Conservation (phyloP, 805 yeast genomes). For the Pichia membranifaciens region DNA sequence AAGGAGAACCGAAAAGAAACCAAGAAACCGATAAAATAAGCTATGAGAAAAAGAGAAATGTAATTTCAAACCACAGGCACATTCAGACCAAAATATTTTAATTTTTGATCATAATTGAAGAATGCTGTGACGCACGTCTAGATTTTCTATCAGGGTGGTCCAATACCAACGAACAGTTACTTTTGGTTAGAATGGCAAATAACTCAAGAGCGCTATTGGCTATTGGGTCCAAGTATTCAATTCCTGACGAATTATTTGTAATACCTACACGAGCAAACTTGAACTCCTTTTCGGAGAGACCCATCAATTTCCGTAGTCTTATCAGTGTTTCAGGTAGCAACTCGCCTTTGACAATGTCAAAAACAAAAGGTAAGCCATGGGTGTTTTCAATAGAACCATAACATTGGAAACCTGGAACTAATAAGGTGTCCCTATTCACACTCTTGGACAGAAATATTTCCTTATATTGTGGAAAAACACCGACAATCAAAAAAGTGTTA, state of each 20-base stretch:
- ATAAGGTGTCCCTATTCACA: slow-evolving; percentile 22
- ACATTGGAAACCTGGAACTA: slow-evolving; percentile 71
- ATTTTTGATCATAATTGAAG: slow-evolving; percentile 54
- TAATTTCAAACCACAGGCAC: not conserved
- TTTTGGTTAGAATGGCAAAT: slow-evolving; percentile 35
- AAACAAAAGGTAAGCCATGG: slow-evolving; percentile 85
- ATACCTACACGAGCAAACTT: slow-evolving; percentile 66
- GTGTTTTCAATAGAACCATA: slow-evolving; percentile 56
- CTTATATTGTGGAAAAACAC: slow-evolving; percentile 36
- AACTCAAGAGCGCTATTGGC: slow-evolving; percentile 52
- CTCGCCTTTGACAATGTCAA: slow-evolving; percentile 67
- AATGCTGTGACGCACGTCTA: slow-evolving; percentile 46
- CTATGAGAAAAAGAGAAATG: not conserved
- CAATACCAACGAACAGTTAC: slow-evolving; percentile 49
- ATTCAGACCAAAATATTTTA: slow-evolving; percentile 8
- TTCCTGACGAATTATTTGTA: slow-evolving; percentile 32
- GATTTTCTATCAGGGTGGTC: slow-evolving; percentile 83
- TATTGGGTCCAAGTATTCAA: slow-evolving; percentile 38
- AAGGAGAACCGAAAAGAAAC: not conserved
- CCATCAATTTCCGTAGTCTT: slow-evolving; percentile 64
- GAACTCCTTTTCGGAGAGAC: slow-evolving; percentile 75
- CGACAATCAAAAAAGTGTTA: slow-evolving; percentile 42
- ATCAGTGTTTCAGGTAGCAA: slow-evolving; percentile 52
- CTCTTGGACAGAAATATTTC: slow-evolving; percentile 17
- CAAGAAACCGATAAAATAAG: not conserved